Evolutionary conservation across 2,329 filamentous ascomycete genomes (phyloP).

Genomic region (Albophoma yamanashiensis): DNA sequence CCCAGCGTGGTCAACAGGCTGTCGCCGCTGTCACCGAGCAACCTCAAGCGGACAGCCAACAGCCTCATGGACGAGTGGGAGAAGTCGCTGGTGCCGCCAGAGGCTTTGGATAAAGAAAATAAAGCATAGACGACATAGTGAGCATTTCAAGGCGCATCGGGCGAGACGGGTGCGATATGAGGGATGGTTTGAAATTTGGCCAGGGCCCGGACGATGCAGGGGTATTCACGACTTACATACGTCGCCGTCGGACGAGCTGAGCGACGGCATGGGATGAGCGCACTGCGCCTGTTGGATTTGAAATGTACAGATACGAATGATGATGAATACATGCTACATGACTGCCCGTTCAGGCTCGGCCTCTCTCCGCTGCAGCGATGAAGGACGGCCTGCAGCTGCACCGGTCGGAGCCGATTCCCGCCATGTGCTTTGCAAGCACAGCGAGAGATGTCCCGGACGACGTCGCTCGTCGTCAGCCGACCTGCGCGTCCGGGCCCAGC

Average conservation of each 20-base stretch:
- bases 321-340: slow-evolving; percentile 1
- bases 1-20: slow-evolving; percentile 65
- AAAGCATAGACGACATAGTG: slow-evolving; percentile 8
- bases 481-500: no score
- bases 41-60: slow-evolving; percentile 72
- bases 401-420: no score
- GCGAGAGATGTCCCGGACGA: no score
- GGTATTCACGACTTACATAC: background rate
- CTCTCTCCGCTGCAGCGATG: background rate
- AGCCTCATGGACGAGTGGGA: slow-evolving; percentile 90
- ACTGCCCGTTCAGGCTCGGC: background rate
- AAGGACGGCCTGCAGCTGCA: no score
- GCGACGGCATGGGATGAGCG: no score
- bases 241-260: no score
- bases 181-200: background rate
- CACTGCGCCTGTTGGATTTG: background rate
- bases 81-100: slow-evolving; percentile 33
- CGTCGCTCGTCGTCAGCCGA: no score
- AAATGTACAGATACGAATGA: slow-evolving; percentile 7
- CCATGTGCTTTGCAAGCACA: no score
- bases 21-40: slow-evolving; percentile 59
- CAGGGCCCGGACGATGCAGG: background rate
- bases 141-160: background rate
- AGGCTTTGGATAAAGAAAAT: slow-evolving; percentile 21
- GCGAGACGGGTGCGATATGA: background rate